Base-by-base conservation (phyloP, 805 yeast genomes). In the Yamadazyma kitorensis region DNA sequence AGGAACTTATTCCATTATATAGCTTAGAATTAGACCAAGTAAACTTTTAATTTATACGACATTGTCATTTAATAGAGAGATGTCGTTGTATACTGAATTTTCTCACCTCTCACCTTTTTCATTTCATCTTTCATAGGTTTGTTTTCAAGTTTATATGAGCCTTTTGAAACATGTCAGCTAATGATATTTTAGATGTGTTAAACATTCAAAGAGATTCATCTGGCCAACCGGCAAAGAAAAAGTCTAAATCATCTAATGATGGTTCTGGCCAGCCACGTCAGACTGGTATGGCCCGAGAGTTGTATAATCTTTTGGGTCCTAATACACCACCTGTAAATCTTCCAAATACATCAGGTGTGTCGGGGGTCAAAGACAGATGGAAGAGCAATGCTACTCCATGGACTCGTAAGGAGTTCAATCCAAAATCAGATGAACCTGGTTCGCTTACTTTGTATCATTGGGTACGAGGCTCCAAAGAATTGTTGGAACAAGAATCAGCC, bases 231-330 rank as follows among this genome's bases (percentile, higher is more conserved):
- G 56, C 62, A 6, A 68, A 64, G 49, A 71, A 69, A 49, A 64
- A 66, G 37, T 67, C 60, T 31, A 64, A 57, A 29, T 47, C 49
- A 12, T 39, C 49, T 2, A 31, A 29, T 32, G 59, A 49, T 5
- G 33, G 40, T 11, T 5, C 31, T 10, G 31, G 33, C n/a, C 27
- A 27, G 4, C 42, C 48, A 4, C 49, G 62, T 30, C 65, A 70
- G 28, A 66, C 79, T 2, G 95, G 95, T 17, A 83, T 91, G 77
- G 89, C 86, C 43, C 74, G 98, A 47, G 98, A 93, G 55, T 66
- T 93, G 34, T 89, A 83, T 58, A 84, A 83, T 44, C 70, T 94
- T 34, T 66, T 93, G 25, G 98, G 99, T 4, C 89, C 93, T 24
- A 87, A 87, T 56, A 79, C 95, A 2, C 96, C 98, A 1, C 89